Percentiles rank a stretch among this genome's conserved stretches.
These are phyloP conservation scores for Ottelia alismoides DNA, from an alignment of 106 monocot species.

Conservation along the genomic window DNA sequence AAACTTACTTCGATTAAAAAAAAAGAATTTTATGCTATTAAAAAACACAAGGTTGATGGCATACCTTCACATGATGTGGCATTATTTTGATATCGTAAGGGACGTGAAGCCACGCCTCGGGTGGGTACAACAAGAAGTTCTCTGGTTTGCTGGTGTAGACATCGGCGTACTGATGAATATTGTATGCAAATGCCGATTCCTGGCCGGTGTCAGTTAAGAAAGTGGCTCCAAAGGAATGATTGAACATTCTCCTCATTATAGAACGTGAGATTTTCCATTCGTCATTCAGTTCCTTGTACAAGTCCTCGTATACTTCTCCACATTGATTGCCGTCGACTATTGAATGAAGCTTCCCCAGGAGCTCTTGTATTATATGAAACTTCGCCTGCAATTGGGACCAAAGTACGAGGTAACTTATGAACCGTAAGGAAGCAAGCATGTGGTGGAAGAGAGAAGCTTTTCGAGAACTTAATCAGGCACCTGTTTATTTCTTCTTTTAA, in stretches of 20 bases:
- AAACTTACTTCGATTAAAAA: too few species aligned
- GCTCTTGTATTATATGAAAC: conserved; percentile 78
- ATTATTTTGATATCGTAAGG: conserved; percentile 95
- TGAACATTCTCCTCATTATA: conserved; percentile 72
- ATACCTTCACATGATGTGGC: conserved; percentile 97
- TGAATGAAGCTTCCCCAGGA: conserved; percentile 77
- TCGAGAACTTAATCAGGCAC: too few species aligned
- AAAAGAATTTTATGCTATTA: too few species aligned
- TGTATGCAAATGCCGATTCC: conserved; percentile 87
- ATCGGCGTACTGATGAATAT: conserved; percentile 95
- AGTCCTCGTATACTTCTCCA: conserved; percentile 22
- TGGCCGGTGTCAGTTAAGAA: conserved; percentile 91
- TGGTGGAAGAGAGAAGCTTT: too few species aligned
- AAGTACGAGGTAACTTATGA: too few species aligned
- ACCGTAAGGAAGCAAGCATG: too few species aligned
- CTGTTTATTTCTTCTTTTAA: too few species aligned
- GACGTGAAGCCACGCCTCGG: conserved; percentile 89
- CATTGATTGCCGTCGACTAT: conserved; percentile 18
- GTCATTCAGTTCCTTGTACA: conserved; percentile 57
- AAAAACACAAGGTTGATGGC: too few species aligned
- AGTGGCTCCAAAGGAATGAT: conserved; percentile 72
- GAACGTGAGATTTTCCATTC: conserved; percentile 41
- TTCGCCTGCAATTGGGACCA: conserved; percentile 49
- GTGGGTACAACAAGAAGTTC: conserved; percentile 56
- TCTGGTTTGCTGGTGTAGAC: conserved; percentile 93